A percentile compares a stretch with the other conserved stretches of the same genome.
Evolutionary conservation across 257 asterid genomes (phyloP).

Genomic region (Penstemon davidsonii): DNA sequence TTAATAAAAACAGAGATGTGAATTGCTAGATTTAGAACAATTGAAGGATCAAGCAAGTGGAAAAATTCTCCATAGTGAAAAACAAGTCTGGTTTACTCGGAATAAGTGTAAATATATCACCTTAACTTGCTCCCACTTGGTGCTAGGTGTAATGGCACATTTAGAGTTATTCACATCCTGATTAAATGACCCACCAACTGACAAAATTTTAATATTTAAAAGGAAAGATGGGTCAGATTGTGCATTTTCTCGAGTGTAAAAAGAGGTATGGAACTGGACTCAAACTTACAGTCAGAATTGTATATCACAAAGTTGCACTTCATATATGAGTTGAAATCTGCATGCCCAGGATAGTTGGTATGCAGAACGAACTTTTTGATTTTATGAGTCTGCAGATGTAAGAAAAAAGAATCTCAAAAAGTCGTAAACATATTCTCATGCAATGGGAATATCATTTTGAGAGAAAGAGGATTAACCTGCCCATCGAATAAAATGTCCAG

Average conservation of each 20-base stretch:
- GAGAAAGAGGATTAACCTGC: constrained; percentile 44
- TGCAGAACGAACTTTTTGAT: constrained; percentile 80
- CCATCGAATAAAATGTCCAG: constrained; percentile 79
- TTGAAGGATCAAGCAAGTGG: not conserved
- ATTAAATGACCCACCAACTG: constrained; percentile 54
- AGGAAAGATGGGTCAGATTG: not conserved
- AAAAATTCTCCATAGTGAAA: not conserved
- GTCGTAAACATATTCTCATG: constrained; percentile 13
- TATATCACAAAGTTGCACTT: constrained; percentile 74
- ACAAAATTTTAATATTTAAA: constrained; percentile 18
- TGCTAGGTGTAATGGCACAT: constrained; percentile 57
- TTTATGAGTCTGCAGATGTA: constrained; percentile 61
- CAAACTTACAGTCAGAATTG: constrained; percentile 50
- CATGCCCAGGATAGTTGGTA: constrained; percentile 90
- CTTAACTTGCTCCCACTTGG: constrained; percentile 88
- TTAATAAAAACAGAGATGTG: constrained; percentile 4
- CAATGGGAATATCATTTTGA: constrained; percentile 1
- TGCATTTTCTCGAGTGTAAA: constrained; percentile 5
- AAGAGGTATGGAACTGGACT: constrained; percentile 1
- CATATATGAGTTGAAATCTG: constrained; percentile 83
- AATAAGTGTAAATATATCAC: constrained; percentile 35
- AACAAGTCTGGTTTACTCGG: not conserved
- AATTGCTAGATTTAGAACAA: not conserved
- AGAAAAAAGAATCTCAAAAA: constrained; percentile 24
- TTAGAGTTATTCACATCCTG: constrained; percentile 43